Evolutionary conservation across 225 moss, liverwort and hornwort species (phyloP).

Genomic region (Physcomitrium patens): DNA sequence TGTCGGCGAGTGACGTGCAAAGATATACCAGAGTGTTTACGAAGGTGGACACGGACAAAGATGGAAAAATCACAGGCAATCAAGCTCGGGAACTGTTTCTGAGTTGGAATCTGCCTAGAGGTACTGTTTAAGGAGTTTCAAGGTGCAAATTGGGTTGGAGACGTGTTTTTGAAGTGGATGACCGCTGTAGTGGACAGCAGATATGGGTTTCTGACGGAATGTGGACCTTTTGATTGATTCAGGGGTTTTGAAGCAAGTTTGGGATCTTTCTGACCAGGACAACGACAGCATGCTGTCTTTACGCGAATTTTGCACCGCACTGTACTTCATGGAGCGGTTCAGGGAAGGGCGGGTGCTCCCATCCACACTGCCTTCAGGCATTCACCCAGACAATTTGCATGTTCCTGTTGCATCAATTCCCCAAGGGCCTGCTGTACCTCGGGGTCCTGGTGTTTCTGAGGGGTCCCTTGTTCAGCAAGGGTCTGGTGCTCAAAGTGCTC

Average conservation of each 20-base stretch:
- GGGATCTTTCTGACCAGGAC: slow-evolving; percentile 98
- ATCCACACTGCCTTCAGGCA: slow-evolving; percentile 74
- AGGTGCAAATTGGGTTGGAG: not conserved
- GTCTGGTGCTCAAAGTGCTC: slow-evolving; percentile 46
- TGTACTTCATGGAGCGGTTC: slow-evolving; percentile 96
- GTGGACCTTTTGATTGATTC: slow-evolving; percentile 32
- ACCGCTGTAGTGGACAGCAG: not conserved
- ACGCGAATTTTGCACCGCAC: slow-evolving; percentile 89
- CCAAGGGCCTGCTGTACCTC: slow-evolving; percentile 39
- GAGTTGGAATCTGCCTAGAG: slow-evolving; percentile 98
- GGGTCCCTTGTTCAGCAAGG: no score
- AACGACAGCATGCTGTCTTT: slow-evolving; percentile 90
- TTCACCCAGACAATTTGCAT: slow-evolving; percentile 60
- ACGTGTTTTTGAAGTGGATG: not conserved
- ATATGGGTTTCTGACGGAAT: slow-evolving; percentile 22
- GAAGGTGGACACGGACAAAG: slow-evolving; percentile 95
- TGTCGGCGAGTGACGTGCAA: slow-evolving; percentile 78
- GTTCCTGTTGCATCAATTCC: slow-evolving; percentile 25
- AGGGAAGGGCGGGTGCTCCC: slow-evolving; percentile 88
- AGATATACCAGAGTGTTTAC: slow-evolving; percentile 77
- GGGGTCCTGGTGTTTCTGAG: no score
- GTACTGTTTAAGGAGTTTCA: slow-evolving; percentile 44
- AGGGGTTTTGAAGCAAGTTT: slow-evolving; percentile 98
- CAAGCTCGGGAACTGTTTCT: slow-evolving; percentile 95
- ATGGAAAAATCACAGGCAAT: slow-evolving; percentile 90